A percentile compares a stretch with the other conserved stretches of the same genome.
Evolutionary conservation across 305 asterid species (phyloP).

Genomic region (Fraxinus baroniana): DNA sequence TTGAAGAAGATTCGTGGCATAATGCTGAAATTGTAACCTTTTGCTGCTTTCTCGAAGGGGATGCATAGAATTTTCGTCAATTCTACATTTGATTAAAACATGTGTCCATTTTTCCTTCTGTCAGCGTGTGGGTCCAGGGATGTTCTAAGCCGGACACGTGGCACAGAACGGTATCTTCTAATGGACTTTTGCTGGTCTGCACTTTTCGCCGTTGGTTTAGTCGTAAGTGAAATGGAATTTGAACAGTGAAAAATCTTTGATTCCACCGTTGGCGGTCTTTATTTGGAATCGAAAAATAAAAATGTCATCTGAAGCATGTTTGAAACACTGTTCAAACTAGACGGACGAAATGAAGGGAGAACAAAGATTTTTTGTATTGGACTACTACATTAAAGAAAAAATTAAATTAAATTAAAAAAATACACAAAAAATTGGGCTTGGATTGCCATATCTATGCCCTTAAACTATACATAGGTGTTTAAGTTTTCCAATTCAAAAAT

Average conservation of each 20-base stretch:
- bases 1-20: conserved; percentile 56
- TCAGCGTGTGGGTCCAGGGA: conserved; percentile 22
- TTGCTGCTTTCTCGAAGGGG: conserved; percentile 35
- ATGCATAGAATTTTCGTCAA: not conserved
- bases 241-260: not conserved
- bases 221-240: conserved; percentile 25
- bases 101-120: conserved; percentile 17
- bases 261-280: not conserved
- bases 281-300: not conserved
- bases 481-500: too few species aligned
- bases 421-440: too few species aligned
- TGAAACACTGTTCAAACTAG: not conserved
- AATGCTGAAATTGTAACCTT: conserved; percentile 34
- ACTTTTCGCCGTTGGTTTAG: conserved; percentile 31
- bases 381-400: not conserved
- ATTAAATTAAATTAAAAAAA: too few species aligned
- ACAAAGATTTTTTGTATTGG: too few species aligned
- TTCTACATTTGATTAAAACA: not conserved
- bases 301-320: not conserved
- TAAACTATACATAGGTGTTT: too few species aligned
- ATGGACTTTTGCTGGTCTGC: conserved; percentile 29
- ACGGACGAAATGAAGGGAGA: too few species aligned
- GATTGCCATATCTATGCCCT: too few species aligned
- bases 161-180: not conserved
- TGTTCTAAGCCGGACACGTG: conserved; percentile 35